Conservation (phyloP, 2,329 filamentous ascomycete species). For the Sclerotinia borealis region DNA sequence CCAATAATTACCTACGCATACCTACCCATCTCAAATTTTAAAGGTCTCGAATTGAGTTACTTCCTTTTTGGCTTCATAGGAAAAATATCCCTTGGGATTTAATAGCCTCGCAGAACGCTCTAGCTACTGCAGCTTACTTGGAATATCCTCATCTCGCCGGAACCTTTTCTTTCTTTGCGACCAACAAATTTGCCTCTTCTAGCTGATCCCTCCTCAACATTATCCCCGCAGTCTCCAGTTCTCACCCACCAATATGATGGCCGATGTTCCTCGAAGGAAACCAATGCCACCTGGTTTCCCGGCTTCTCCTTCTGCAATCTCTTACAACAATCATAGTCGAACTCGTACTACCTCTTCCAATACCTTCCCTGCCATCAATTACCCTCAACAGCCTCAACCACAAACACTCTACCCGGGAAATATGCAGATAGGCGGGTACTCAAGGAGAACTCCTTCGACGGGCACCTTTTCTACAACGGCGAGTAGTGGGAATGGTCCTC, state of each 20-base stretch:
- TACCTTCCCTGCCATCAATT: slow-evolving; percentile 23
- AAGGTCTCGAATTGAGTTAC: not conserved
- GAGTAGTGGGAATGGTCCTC: slow-evolving; percentile 40
- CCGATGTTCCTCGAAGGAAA: slow-evolving; percentile 28
- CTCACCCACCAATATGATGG: slow-evolving; percentile 24
- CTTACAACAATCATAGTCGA: slow-evolving; percentile 27
- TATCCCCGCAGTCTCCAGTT: slow-evolving; percentile 1
- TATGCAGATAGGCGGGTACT: slow-evolving; percentile 29
- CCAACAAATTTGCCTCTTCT: not conserved
- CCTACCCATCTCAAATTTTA: not conserved
- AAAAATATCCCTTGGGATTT: slow-evolving; percentile 3
- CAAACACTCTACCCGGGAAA: slow-evolving; percentile 14
- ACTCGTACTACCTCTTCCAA: slow-evolving; percentile 37
- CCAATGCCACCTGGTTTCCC: slow-evolving; percentile 28
- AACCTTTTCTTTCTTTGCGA: slow-evolving; percentile 1
- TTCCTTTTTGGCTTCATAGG: not conserved
- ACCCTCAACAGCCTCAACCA: slow-evolving; percentile 13
- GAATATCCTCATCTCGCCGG: not conserved
- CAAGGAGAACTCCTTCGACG: slow-evolving; percentile 56
- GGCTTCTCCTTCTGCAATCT: slow-evolving; percentile 16
- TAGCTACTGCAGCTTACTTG: slow-evolving; percentile 8
- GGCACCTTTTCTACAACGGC: slow-evolving; percentile 67
- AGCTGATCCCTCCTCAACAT: not conserved
- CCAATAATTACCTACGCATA: not conserved
- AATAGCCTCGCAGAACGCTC: slow-evolving; percentile 1